Evolutionary conservation across 2,329 filamentous ascomycete genomes (phyloP).

Genomic region (Chlorencoelia australis): DNA sequence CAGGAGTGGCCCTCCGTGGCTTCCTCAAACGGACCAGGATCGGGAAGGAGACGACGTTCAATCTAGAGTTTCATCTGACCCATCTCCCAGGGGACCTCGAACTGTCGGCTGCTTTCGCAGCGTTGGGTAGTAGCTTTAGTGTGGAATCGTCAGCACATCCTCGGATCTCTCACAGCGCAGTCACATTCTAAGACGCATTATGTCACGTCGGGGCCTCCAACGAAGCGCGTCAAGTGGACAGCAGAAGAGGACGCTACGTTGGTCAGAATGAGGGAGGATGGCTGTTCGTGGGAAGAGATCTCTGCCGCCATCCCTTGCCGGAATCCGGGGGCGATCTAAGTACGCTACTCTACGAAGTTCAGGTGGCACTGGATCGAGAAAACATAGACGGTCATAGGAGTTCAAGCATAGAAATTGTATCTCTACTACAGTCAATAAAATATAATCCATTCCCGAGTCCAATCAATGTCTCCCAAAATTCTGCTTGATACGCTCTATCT

Average conservation of each 20-base stretch:
- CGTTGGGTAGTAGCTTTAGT: background rate
- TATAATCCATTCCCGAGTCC: background rate
- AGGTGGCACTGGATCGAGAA: background rate
- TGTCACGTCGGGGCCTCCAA: slow-evolving; percentile 2
- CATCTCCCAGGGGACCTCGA: slow-evolving; percentile 2
- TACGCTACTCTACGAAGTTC: slow-evolving; percentile 9
- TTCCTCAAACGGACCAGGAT: slow-evolving; percentile 14
- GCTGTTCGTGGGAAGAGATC: slow-evolving; percentile 8
- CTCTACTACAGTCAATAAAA: background rate
- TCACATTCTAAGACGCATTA: slow-evolving; percentile 3
- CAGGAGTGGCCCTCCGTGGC: slow-evolving; percentile 15
- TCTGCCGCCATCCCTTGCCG: slow-evolving; percentile 3
- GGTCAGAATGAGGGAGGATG: slow-evolving; percentile 5
- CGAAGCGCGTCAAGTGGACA: slow-evolving; percentile 4
- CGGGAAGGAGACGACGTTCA: slow-evolving; percentile 6
- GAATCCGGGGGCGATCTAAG: slow-evolving; percentile 2
- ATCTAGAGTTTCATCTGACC: slow-evolving; percentile 10
- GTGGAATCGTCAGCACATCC: background rate
- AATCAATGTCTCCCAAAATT: too few species aligned
- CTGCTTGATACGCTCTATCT: too few species aligned
- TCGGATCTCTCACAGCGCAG: slow-evolving; percentile 1
- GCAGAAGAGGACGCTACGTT: slow-evolving; percentile 5
- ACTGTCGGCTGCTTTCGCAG: background rate
- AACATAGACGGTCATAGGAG: background rate
- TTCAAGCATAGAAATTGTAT: background rate